Conservation (phyloP, 1,284 basidiomycete genomes). For the Ustilago loliicola region DNA sequence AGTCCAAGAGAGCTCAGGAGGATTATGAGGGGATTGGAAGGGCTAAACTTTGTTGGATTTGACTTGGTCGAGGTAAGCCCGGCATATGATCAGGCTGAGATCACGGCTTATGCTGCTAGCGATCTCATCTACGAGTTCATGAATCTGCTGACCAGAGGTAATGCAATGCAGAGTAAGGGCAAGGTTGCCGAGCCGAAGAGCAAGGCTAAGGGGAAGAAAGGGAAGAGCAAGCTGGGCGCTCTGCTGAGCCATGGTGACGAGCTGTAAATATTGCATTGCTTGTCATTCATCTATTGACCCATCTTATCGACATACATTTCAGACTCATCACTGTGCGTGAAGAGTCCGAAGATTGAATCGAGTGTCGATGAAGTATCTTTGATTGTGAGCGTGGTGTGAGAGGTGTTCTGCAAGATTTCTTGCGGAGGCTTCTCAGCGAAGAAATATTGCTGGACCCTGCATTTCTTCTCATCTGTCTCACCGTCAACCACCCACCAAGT, state of each 20-base stretch:
- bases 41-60: conserved; percentile 60
- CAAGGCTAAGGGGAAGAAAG: conserved; percentile 24
- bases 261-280: background rate
- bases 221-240: conserved; percentile 10
- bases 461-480: conserved; percentile 22
- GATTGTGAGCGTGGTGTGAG: background rate
- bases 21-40: conserved; percentile 52
- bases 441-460: background rate
- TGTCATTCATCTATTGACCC: background rate
- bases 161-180: conserved; percentile 20
- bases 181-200: conserved; percentile 32
- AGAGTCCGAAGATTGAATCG: too few species aligned
- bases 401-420: background rate
- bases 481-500: conserved; percentile 1
- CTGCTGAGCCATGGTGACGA: conserved; percentile 36
- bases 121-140: conserved; percentile 61
- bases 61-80: conserved; percentile 62
- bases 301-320: too few species aligned
- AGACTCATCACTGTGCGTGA: too few species aligned
- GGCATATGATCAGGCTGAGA: conserved; percentile 57
- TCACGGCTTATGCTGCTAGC: conserved; percentile 58
- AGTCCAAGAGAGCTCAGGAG: conserved; percentile 55
- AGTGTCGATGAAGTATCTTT: too few species aligned
- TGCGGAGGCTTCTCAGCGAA: conserved; percentile 2
- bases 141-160: conserved; percentile 38